A percentile compares a stretch with the other conserved stretches of the same genome.
phyloP scores from a whole-genome alignment of 495 filamentous ascomycete genomes.

The Penicillium maclennaniae region DNA sequence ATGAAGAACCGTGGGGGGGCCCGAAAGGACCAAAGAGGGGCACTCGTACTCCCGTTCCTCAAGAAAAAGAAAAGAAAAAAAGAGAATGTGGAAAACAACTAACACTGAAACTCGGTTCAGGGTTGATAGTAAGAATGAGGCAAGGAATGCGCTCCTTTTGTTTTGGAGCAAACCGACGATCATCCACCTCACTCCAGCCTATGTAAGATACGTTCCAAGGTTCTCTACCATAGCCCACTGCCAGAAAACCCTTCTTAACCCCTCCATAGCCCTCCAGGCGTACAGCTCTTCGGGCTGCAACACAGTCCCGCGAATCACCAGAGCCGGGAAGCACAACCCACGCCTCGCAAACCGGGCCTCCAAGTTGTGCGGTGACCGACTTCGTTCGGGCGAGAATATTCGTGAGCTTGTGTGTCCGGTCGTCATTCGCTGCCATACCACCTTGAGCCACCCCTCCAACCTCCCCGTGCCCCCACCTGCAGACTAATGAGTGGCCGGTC shows the following conservation, averaged over 20 bases:
- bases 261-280: not conserved
- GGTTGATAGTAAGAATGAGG: not conserved
- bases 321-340: not conserved
- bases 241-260: not conserved
- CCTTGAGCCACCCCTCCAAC: not conserved
- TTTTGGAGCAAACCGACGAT: not conserved
- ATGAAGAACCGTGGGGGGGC: not conserved
- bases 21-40: not conserved
- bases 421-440: constrained; percentile 3
- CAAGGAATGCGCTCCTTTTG: not conserved
- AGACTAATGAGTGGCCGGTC: constrained; percentile 1
- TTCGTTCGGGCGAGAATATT: not conserved
- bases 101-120: not conserved
- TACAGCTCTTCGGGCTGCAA: not conserved
- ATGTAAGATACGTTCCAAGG: not conserved
- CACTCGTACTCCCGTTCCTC: too few relatives aligned
- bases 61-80: not conserved
- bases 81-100: not conserved
- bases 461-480: not conserved
- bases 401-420: constrained; percentile 3
- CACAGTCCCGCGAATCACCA: not conserved
- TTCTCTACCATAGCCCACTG: not conserved
- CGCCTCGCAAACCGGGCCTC: not conserved
- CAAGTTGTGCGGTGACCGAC: not conserved
- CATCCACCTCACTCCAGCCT: not conserved